These are phyloP conservation scores for Fusarium tanahbumbuense DNA, from an alignment of 2,329 filamentous ascomycete genomes.

Conservation along the genomic window DNA sequence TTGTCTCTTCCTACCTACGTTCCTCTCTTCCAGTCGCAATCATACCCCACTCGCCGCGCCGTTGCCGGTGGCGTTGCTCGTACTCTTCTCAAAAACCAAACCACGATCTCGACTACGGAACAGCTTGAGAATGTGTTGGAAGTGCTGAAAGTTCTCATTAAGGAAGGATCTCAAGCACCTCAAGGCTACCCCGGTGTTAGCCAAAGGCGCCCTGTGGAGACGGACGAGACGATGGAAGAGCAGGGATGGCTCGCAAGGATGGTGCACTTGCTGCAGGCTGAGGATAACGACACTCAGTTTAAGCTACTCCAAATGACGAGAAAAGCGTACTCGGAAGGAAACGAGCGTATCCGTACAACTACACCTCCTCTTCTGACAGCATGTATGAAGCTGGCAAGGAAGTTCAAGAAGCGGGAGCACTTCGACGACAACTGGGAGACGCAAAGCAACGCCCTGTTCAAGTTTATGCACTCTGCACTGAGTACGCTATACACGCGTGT, in stretches of 20 bases:
- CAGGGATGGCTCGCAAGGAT: slow-evolving; percentile 96
- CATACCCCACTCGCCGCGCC: slow-evolving; percentile 89
- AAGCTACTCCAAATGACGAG: slow-evolving; percentile 88
- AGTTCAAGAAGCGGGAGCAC: slow-evolving; percentile 91
- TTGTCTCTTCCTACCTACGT: slow-evolving; percentile 92
- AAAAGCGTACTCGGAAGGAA: slow-evolving; percentile 90
- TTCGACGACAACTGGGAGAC: slow-evolving; percentile 74
- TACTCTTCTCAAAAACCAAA: slow-evolving; percentile 84
- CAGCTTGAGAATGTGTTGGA: slow-evolving; percentile 91
- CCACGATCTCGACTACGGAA: slow-evolving; percentile 78
- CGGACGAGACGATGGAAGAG: slow-evolving; percentile 97
- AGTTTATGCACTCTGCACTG: slow-evolving; percentile 91
- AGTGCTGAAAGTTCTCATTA: slow-evolving; percentile 89
- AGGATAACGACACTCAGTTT: slow-evolving; percentile 94
- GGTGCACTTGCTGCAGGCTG: slow-evolving; percentile 84
- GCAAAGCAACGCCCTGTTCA: slow-evolving; percentile 82
- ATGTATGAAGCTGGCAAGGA: slow-evolving; percentile 87
- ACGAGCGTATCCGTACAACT: slow-evolving; percentile 95
- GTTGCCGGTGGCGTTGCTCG: slow-evolving; percentile 90
- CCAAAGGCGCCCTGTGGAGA: slow-evolving; percentile 81
- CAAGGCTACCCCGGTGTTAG: slow-evolving; percentile 84
- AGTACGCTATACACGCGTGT: slow-evolving; percentile 90
- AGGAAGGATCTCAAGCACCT: slow-evolving; percentile 88
- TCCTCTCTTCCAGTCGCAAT: slow-evolving; percentile 88
- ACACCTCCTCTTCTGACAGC: slow-evolving; percentile 92